Conservation (phyloP, 768 basidiomycete genomes). For the Mycena epipterygia region DNA sequence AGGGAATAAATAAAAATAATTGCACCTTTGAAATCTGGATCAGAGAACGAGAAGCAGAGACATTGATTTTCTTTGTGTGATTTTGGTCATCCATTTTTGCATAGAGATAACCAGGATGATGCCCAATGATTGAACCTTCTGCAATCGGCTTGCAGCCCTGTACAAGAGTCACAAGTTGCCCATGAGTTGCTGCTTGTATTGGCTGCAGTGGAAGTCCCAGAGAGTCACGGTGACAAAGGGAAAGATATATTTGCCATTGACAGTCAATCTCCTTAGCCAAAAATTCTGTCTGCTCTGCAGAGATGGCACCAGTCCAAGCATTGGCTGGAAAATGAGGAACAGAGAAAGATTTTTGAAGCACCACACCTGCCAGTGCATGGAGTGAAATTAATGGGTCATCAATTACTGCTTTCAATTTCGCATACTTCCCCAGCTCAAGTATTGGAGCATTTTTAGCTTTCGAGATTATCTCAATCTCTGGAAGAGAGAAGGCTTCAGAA, state of each 20-base stretch:
- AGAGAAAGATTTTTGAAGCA: not conserved
- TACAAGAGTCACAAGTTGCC: constrained; percentile 1
- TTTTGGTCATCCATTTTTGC: not conserved
- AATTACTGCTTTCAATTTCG: not conserved
- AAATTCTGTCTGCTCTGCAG: not conserved
- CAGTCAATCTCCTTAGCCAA: not conserved
- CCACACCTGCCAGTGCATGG: not conserved
- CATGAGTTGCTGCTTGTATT: not conserved
- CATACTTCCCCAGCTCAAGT: constrained; percentile 11
- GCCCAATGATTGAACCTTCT: not conserved
- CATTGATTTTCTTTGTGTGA: not conserved
- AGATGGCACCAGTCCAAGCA: not conserved
- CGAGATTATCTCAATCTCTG: not conserved
- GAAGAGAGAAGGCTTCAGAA: not conserved
- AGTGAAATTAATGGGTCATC: not conserved
- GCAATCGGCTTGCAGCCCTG: constrained; percentile 8
- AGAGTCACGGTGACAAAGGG: not conserved
- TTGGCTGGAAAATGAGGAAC: not conserved
- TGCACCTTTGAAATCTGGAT: constrained; percentile 2
- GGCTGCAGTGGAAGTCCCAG: constrained; percentile 4
- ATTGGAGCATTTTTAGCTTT: not conserved
- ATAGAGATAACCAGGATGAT: not conserved
- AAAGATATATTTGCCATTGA: not conserved
- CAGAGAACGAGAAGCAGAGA: not conserved
- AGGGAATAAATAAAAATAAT: not conserved